These are phyloP conservation scores for Calocera viscosa DNA, from an alignment of 768 basidiomycete genomes.

Conservation along the genomic window DNA sequence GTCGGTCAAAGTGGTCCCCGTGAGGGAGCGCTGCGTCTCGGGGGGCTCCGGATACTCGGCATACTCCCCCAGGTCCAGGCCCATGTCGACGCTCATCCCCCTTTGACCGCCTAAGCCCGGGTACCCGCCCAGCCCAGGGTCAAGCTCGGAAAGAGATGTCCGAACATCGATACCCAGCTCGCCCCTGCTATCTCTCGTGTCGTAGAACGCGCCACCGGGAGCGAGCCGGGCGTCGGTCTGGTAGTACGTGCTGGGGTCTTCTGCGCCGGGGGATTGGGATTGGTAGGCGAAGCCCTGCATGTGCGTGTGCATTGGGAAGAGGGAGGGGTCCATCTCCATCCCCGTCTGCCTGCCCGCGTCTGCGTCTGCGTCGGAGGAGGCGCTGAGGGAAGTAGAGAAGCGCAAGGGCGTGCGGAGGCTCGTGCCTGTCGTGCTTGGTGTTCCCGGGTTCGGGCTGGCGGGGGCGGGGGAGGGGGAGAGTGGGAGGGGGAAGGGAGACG, in stretches of 20 bases:
- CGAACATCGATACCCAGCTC: background rate
- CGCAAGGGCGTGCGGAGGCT: background rate
- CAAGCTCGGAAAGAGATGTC: background rate
- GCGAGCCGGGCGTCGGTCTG: background rate
- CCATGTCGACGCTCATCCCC: background rate
- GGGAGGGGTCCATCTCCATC: too few species aligned
- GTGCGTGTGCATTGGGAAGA: too few species aligned
- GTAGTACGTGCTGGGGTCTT: too few species aligned
- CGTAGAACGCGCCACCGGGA: background rate
- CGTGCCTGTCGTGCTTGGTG: background rate
- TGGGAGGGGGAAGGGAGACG: constrained; percentile 1
- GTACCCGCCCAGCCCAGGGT: background rate
- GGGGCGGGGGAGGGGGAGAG: background rate
- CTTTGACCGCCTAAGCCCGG: background rate
- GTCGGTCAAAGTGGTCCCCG: too few species aligned
- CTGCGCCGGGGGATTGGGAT: too few species aligned
- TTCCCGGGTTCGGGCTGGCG: background rate
- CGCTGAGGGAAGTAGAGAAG: background rate
- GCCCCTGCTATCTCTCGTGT: background rate
- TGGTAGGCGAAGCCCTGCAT: too few species aligned
- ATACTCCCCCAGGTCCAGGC: too few species aligned
- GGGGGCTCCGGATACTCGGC: background rate
- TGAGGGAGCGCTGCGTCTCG: too few species aligned
- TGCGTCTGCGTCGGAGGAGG: too few species aligned
- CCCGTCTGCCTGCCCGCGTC: too few species aligned